Conservation (phyloP, 805 yeast genomes). For the Metschnikowia kunwiensis region DNA sequence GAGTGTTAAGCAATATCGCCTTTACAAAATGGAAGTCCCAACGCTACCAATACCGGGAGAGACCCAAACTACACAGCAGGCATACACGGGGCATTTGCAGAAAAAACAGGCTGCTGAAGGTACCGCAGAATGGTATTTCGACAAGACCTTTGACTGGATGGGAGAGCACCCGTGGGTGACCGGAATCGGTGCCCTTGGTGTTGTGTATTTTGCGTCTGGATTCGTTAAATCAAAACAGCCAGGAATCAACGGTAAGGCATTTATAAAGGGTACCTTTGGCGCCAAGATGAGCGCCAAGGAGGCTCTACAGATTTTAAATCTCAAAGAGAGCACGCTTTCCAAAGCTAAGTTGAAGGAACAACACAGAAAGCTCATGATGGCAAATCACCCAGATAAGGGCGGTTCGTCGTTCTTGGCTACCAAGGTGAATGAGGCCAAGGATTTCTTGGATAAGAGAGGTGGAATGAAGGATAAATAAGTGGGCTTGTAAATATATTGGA, state of each 20-base stretch:
- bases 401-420: constrained; percentile 88
- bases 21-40: constrained; percentile 49
- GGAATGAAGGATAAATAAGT: constrained; percentile 40
- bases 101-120: constrained; percentile 42
- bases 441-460: constrained; percentile 69
- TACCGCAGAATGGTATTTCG: constrained; percentile 61
- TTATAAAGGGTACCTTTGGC: constrained; percentile 85
- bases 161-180: constrained; percentile 76
- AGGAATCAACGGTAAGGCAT: constrained; percentile 64
- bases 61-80: constrained; percentile 19
- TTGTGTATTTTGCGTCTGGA: constrained; percentile 65
- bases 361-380: constrained; percentile 80
- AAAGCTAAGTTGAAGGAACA: constrained; percentile 69
- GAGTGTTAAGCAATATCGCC: neutral
- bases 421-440: constrained; percentile 91
- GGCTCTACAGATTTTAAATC: constrained; percentile 78
- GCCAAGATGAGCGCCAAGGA: constrained; percentile 86
- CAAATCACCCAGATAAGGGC: constrained; percentile 93
- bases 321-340: constrained; percentile 62
- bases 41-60: constrained; percentile 58
- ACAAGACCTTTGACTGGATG: constrained; percentile 54
- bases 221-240: constrained; percentile 63
- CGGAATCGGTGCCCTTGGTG: constrained; percentile 64
- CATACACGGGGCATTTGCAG: constrained; percentile 40
- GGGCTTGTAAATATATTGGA: constrained; percentile 9